A percentile compares a stretch with the other conserved stretches of the same genome.
These are phyloP conservation scores for Nepenthes alata DNA, from an alignment of 179 eudicot species.

Conservation along the genomic window DNA sequence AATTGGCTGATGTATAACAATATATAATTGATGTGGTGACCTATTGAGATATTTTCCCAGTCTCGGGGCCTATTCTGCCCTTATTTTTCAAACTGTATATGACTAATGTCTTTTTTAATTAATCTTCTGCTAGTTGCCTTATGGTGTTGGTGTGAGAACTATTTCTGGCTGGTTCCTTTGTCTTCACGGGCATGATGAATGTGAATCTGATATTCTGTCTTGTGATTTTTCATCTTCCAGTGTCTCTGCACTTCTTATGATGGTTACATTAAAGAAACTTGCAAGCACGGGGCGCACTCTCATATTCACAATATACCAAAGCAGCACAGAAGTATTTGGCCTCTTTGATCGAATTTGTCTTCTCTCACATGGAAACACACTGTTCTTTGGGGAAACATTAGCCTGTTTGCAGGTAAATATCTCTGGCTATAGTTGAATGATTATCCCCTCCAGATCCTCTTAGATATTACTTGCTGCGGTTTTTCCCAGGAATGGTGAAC, in stretches of 20 bases:
- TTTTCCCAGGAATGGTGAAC: no score
- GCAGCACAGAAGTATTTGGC: slow-evolving; percentile 99
- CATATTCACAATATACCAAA: slow-evolving; percentile 80
- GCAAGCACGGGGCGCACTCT: slow-evolving; percentile 94
- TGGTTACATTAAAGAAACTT: slow-evolving; percentile 97
- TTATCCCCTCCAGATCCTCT: no score
- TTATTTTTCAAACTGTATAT: no score
- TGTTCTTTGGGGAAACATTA: slow-evolving; percentile 94
- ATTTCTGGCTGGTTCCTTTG: no score
- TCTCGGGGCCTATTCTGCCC: no score
- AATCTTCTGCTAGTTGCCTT: no score
- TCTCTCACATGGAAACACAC: slow-evolving; percentile 88
- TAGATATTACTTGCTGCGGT: no score
- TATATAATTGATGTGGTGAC: no score
- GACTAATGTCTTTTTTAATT: no score
- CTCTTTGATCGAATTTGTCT: slow-evolving; percentile 92
- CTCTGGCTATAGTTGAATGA: background rate
- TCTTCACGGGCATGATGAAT: background rate
- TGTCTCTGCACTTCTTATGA: slow-evolving; percentile 95
- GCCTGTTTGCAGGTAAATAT: slow-evolving; percentile 80
- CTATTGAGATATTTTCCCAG: no score
- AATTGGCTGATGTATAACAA: no score
- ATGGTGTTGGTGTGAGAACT: no score
- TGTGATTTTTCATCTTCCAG: slow-evolving; percentile 26
- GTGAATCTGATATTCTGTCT: background rate